phyloP scores from a whole-genome alignment of 768 basidiomycete species.

The Leccinum pellstonianum region DNA sequence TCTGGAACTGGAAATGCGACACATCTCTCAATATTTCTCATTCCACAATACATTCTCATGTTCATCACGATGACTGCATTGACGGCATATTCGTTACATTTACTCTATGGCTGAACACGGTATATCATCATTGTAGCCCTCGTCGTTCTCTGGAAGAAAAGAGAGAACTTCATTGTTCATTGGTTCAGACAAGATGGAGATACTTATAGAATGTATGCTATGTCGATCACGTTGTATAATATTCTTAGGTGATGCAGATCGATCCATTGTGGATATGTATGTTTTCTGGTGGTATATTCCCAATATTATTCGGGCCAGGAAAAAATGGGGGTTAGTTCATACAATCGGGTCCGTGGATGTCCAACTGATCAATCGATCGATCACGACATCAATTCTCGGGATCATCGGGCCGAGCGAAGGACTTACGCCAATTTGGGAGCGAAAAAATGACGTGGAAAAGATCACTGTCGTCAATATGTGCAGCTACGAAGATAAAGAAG shows the following conservation, averaged over 20 bases:
- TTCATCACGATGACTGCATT: constrained; percentile 37
- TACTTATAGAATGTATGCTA: not conserved
- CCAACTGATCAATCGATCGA: not conserved
- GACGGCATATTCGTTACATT: constrained; percentile 36
- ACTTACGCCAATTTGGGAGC: not conserved
- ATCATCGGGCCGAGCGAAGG: not conserved
- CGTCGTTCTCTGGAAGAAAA: not conserved
- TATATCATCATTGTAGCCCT: not conserved
- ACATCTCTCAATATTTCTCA: constrained; percentile 59
- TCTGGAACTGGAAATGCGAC: constrained; percentile 65
- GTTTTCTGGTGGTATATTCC: not conserved
- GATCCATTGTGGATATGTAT: not conserved
- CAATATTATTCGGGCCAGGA: not conserved
- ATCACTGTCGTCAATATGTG: not conserved
- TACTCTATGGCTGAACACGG: constrained; percentile 33
- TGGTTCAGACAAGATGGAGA: not conserved
- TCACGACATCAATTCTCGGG: not conserved
- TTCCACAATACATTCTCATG: constrained; percentile 52
- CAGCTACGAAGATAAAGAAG: not conserved
- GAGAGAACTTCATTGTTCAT: not conserved
- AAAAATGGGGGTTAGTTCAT: not conserved
- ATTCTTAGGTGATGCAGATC: not conserved
- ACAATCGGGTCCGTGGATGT: not conserved
- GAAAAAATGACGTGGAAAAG: not conserved
- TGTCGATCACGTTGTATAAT: not conserved